These are phyloP conservation scores for Boletus bicolor DNA, from an alignment of 768 basidiomycete species.

Conservation along the genomic window DNA sequence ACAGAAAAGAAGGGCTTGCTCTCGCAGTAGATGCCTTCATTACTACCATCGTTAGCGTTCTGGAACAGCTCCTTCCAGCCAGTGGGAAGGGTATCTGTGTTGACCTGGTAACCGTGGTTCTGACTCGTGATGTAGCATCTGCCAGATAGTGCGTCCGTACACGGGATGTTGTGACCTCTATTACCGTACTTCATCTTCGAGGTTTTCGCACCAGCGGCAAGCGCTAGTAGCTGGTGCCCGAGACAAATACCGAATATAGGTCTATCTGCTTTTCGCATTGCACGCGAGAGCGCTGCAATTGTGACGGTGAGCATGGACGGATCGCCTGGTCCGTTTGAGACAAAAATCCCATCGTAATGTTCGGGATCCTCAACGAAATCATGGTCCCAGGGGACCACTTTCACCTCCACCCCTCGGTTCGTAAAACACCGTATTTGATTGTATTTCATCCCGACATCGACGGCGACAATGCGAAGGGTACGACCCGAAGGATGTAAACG, in stretches of 20 bases:
- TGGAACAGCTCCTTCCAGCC: constrained; percentile 94
- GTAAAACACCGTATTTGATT: constrained; percentile 98
- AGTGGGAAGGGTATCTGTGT: constrained; percentile 66
- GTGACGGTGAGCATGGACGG: constrained; percentile 80
- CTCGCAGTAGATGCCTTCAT: constrained; percentile 95
- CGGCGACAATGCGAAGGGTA: constrained; percentile 76
- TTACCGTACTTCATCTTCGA: constrained; percentile 99
- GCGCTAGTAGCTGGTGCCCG: constrained; percentile 93
- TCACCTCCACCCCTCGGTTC: constrained; percentile 88
- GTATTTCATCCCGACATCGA: constrained; percentile 99
- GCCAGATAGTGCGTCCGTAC: constrained; percentile 89
- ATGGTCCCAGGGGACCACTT: constrained; percentile 97
- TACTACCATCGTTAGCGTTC: constrained; percentile 96
- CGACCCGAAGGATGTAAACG: constrained; percentile 77
- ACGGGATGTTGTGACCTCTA: constrained; percentile 98
- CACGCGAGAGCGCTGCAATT: constrained; percentile 60
- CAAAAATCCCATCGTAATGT: constrained; percentile 90
- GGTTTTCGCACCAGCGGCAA: constrained; percentile 90
- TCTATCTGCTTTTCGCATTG: constrained; percentile 67
- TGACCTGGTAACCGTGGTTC: constrained; percentile 97
- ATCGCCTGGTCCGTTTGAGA: constrained; percentile 98
- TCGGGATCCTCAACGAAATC: constrained; percentile 78
- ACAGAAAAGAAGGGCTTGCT: constrained; percentile 97
- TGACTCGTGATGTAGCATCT: constrained; percentile 99
- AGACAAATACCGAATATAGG: constrained; percentile 99